Percentiles rank a stretch among this genome's conserved stretches.
phyloP scores from a whole-genome alignment of 495 filamentous ascomycete genomes.

The Daldinia caldariorum region DNA sequence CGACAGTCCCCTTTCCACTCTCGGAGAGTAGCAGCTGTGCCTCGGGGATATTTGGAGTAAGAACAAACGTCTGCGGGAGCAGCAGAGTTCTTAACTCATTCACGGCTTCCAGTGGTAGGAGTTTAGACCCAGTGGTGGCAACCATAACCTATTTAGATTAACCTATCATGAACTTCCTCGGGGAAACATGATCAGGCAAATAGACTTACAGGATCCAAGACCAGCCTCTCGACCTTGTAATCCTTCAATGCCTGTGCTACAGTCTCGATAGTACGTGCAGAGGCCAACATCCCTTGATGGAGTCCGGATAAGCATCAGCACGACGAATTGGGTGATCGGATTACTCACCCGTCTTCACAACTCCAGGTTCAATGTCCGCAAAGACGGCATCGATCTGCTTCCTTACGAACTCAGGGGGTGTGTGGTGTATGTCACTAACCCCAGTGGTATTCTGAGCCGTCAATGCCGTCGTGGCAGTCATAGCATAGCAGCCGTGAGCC shows the following conservation, averaged over 20 bases:
- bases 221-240: conserved; percentile 68
- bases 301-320: conserved; percentile 16
- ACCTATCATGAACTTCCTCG: not conserved
- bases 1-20: conserved; percentile 57
- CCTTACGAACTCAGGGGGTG: conserved; percentile 79
- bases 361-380: conserved; percentile 85
- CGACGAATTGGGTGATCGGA: conserved; percentile 8
- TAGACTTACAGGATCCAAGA: conserved; percentile 81
- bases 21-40: conserved; percentile 76
- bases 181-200: not conserved
- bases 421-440: conserved; percentile 80
- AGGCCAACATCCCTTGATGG: conserved; percentile 86
- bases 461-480: conserved; percentile 94
- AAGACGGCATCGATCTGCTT: conserved; percentile 87
- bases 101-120: conserved; percentile 77
- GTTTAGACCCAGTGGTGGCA: conserved; percentile 80
- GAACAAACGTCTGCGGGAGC: conserved; percentile 78
- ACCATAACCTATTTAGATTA: conserved; percentile 79
- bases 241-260: conserved; percentile 73
- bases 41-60: conserved; percentile 95
- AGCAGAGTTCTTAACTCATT: conserved; percentile 69
- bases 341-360: conserved; percentile 84
- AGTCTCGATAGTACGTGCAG: conserved; percentile 75
- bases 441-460: conserved; percentile 94
- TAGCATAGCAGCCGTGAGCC: conserved; percentile 90